Base-by-base conservation (phyloP, 2,329 filamentous ascomycete species). In the Cryoendolithus antarcticus region DNA sequence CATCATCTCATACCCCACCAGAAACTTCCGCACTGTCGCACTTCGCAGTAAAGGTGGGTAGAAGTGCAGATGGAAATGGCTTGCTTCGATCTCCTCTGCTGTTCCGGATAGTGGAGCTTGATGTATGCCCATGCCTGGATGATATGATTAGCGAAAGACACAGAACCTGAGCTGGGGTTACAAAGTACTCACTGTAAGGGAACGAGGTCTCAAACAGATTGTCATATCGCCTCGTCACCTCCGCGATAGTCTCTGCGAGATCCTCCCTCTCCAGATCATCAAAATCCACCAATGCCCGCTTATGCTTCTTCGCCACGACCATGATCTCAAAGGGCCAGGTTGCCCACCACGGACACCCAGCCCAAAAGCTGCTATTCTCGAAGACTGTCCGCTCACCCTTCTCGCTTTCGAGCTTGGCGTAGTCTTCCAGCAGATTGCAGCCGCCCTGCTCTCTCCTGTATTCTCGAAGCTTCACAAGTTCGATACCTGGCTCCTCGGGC, bases 131-230 rank as follows among this genome's bases (percentile, higher is more conserved):
- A 94, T 96, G 61, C 83, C 76, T 80, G 43, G 2, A 8, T 30
- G 10, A 2, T 4, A 32, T 21, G 7, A 45, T 62, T 45, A 57
- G 50, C 6, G 15, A 19, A 19, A 19, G 15, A 19, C 15, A 19
- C 15, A 19, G 15, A 19, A 19, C 15, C 15, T 19, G 15, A 19
- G 15, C 15, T 19, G 15, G 15, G 15, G 15, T 19, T 5, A 19
- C 15, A 19, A 19, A 19, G 15, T 9, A 10, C 74, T 65, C 61
- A 79, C 80, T 94, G 63, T 98, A 98, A 0, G 91, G 91, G 56
- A 98, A 98, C 54, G 77, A 86, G 29, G 88, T 95, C 67, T 96
- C 84, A 51, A 98, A 98, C 32, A 98, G 65, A 59, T 98, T 98
- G 61, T 98, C 91, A 58, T 96, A 98, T 52, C 89, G 72, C 53